Evolutionary conservation across 2,329 filamentous ascomycete genomes (phyloP).

Genomic region (Furcasterigmium sp.): DNA sequence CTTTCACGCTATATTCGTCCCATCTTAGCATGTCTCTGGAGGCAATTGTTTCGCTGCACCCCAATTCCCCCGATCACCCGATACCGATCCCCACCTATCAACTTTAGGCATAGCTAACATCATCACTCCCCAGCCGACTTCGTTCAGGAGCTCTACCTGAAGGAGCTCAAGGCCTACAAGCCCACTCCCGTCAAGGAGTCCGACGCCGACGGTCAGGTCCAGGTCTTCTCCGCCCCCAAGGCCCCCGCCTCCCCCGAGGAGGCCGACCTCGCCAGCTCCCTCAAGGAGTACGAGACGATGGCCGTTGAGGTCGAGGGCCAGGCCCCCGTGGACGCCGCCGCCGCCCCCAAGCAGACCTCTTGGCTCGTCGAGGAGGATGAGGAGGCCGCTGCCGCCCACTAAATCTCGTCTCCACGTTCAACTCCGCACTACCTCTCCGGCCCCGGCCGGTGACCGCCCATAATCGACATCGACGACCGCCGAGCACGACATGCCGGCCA

Average conservation of each 20-base stretch:
- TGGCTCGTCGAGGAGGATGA: conserved; percentile 80
- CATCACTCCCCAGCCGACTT: conserved; percentile 67
- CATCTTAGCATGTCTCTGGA: too few species aligned
- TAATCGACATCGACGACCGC: too few species aligned
- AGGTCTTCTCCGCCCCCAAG: conserved; percentile 77
- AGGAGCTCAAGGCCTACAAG: conserved; percentile 96
- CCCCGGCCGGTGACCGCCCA: background rate
- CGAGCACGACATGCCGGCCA: too few species aligned
- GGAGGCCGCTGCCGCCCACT: conserved; percentile 39
- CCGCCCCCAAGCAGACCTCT: conserved; percentile 30
- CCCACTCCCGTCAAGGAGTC: conserved; percentile 73
- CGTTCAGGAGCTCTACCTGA: conserved; percentile 96
- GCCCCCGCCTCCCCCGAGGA: conserved; percentile 88
- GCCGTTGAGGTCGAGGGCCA: conserved; percentile 92
- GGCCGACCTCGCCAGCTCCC: conserved; percentile 81
- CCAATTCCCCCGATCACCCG: background rate
- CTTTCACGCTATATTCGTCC: too few species aligned
- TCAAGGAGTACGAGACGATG: conserved; percentile 93
- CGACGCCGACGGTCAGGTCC: conserved; percentile 86
- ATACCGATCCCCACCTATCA: background rate
- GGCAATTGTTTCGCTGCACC: background rate
- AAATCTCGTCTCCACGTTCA: conserved; percentile 17
- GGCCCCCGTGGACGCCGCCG: conserved; percentile 55
- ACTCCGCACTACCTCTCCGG: background rate
- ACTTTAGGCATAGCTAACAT: background rate